phyloP scores from a whole-genome alignment of 495 filamentous ascomycete species.

The Xylaria bambusicola region DNA sequence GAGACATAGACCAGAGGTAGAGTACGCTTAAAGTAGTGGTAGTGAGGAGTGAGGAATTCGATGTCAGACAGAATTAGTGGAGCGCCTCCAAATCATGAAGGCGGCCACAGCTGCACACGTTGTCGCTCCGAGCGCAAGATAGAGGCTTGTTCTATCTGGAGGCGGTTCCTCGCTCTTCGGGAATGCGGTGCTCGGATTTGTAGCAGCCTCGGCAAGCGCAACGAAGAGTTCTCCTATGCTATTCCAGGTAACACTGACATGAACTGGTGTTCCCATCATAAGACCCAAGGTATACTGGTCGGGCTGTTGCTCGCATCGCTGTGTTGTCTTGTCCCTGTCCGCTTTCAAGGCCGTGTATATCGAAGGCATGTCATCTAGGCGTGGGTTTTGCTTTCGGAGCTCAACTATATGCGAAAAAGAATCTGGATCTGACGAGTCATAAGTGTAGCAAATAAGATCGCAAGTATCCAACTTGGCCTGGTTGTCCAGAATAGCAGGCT shows the following conservation, averaged over 20 bases:
- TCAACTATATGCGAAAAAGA: conserved; percentile 89
- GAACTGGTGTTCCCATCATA: conserved; percentile 82
- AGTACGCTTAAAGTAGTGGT: background rate
- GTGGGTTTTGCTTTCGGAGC: conserved; percentile 72
- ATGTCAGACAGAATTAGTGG: conserved; percentile 39
- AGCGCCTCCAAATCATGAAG: conserved; percentile 66
- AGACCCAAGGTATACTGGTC: conserved; percentile 83
- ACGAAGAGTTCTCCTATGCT: conserved; percentile 93
- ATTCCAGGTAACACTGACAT: conserved; percentile 91
- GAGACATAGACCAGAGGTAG: background rate
- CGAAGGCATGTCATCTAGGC: conserved; percentile 82
- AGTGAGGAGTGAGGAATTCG: background rate
- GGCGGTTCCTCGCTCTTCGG: conserved; percentile 83
- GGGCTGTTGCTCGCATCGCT: conserved; percentile 86
- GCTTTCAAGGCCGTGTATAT: conserved; percentile 93
- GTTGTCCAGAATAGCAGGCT: conserved; percentile 92
- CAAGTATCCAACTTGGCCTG: conserved; percentile 86
- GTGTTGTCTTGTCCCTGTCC: conserved; percentile 90
- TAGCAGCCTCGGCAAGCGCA: conserved; percentile 79
- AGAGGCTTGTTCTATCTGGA: conserved; percentile 77
- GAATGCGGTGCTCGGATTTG: conserved; percentile 82
- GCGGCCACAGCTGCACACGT: conserved; percentile 79
- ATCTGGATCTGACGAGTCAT: conserved; percentile 94
- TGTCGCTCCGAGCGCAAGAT: conserved; percentile 80
- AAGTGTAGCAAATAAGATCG: conserved; percentile 92